Evolutionary conservation across 2,329 filamentous ascomycete genomes (phyloP), one percentile per base, ranked within the genome.

Genomic region (Nigrospora sphaerica): DNA sequence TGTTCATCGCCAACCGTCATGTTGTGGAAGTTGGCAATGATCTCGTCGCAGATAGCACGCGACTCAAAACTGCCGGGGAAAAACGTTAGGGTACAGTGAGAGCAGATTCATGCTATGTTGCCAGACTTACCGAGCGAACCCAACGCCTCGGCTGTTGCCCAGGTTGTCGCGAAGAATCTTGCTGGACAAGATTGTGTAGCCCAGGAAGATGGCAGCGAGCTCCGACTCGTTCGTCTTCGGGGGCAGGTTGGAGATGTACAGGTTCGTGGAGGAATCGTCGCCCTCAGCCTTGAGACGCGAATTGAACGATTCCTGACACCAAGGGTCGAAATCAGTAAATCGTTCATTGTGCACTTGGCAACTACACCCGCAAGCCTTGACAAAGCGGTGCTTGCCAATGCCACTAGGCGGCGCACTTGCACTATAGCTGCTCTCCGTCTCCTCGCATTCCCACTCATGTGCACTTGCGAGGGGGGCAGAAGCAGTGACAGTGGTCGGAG

Each of bases 241-340:
- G 33, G 93, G 93, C 39, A 98, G 79, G 68, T 97, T 98, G 28
- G 95, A 98, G 52, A 97, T 91, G 68, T 98, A 98, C 52, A 98
- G 80, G 64, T 98, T 98, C 54, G 93, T 97, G 40, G 95, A 97
- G 37, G 69, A 62, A 44, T 86, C 87, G 60, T 98, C 92, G 46
- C 91, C 86, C 61, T 97, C 88, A 39, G 93, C 92, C 77, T 98
- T 97, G 58, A 98, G 86, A 57, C 95, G 90, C 55, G 91, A 91
- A 68, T 98, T 98, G 72, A 97, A 96, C 17, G 92, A 97, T 73
- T 97, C 93, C 86, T 95, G 57, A 52, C 67, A 44, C 39, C 46
- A 49, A 33, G 53, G 39, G 14, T 41, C n/a, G 39, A 50, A 50
- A 39, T 50, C 37, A 50, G 48, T 50, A 18, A 45, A 46, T 3